Conservation (phyloP, 306 rosid genomes). For the Luffa acutangula region DNA sequence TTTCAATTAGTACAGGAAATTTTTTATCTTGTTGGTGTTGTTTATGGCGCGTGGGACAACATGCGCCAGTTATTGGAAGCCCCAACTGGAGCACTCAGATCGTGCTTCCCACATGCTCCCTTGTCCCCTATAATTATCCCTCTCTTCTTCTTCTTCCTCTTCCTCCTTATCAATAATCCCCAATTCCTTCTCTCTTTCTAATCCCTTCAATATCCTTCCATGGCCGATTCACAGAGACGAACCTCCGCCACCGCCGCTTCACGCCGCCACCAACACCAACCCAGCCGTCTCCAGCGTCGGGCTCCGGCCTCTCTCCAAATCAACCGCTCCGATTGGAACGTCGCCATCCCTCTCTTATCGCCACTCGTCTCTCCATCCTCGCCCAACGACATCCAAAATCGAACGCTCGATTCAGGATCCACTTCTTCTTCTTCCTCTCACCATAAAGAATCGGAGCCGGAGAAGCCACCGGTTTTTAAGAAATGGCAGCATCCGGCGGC, state of each 20-base stretch:
- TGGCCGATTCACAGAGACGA: slow-evolving; percentile 43
- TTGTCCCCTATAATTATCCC: neutral
- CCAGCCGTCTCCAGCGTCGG: slow-evolving; percentile 65
- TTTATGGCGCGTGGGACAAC: neutral
- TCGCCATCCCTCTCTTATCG: slow-evolving; percentile 84
- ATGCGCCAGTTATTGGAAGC: neutral
- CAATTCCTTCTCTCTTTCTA: neutral
- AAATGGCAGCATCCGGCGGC: slow-evolving; percentile 99
- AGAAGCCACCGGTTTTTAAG: slow-evolving; percentile 41
- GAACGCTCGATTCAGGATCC: slow-evolving; percentile 9
- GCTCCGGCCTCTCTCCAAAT: slow-evolving; percentile 76
- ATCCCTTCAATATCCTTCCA: neutral
- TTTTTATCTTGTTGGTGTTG: too few relatives aligned
- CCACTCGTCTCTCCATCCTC: slow-evolving; percentile 66
- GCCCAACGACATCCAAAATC: slow-evolving; percentile 12
- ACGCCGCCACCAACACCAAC: slow-evolving; percentile 18
- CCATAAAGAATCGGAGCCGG: slow-evolving; percentile 22
- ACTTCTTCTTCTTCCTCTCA: neutral
- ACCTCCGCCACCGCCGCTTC: neutral
- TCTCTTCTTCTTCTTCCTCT: neutral
- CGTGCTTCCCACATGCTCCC: neutral
- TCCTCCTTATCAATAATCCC: neutral
- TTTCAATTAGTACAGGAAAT: too few relatives aligned
- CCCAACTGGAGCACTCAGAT: neutral
- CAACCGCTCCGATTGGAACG: slow-evolving; percentile 70